Percentiles rank a stretch among this genome's conserved stretches.
Evolutionary conservation across 2,329 filamentous ascomycete genomes (phyloP).

Genomic region (Penicillium sp.): DNA sequence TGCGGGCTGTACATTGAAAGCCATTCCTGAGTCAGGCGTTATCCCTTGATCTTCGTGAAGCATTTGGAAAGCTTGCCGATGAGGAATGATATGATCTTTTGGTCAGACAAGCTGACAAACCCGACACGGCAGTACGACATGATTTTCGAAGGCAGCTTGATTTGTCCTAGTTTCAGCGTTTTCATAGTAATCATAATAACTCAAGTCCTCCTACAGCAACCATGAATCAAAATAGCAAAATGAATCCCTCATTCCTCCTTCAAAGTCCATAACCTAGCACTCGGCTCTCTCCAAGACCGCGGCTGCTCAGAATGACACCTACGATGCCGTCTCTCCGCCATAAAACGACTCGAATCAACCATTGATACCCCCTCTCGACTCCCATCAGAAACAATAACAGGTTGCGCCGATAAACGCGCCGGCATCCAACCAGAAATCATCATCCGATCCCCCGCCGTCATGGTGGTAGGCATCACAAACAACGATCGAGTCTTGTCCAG

Average conservation of each 20-base stretch:
- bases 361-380: neutral
- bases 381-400: slow-evolving; percentile 4
- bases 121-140: too few species aligned
- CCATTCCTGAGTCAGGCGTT: too few species aligned
- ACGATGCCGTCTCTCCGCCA: slow-evolving; percentile 27
- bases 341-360: slow-evolving; percentile 8
- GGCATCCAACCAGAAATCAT: slow-evolving; percentile 23
- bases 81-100: too few species aligned
- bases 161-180: too few species aligned
- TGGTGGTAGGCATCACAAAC: slow-evolving; percentile 26
- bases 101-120: too few species aligned
- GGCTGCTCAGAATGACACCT: slow-evolving; percentile 38
- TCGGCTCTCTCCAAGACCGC: slow-evolving; percentile 34
- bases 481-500: slow-evolving; percentile 31
- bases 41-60: too few species aligned
- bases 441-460: slow-evolving; percentile 13
- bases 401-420: slow-evolving; percentile 2
- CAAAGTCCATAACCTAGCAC: slow-evolving; percentile 33
- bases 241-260: slow-evolving; percentile 24
- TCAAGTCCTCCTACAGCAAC: too few species aligned
- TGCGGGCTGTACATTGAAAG: too few species aligned
- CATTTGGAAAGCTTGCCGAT: too few species aligned
- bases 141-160: too few species aligned
- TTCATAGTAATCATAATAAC: too few species aligned
- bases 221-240: neutral